Percentiles rank a stretch among this genome's conserved stretches.
Evolutionary conservation across 2,329 filamentous ascomycete genomes (phyloP).

Genomic region (Pestalotiopsis sp.): DNA sequence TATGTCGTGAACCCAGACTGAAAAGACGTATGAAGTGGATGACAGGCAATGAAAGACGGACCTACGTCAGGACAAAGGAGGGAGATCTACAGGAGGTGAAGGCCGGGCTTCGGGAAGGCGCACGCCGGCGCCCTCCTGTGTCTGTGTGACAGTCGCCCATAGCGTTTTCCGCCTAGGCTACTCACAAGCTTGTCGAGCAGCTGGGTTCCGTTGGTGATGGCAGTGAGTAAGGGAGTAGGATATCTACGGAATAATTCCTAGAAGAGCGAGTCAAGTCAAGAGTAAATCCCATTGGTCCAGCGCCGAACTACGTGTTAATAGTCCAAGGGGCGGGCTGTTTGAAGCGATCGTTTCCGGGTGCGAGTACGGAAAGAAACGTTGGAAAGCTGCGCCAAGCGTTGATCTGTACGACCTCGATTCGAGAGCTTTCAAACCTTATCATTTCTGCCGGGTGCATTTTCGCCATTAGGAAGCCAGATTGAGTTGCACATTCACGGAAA

Average conservation of each 20-base stretch:
- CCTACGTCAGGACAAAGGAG: too few relatives aligned
- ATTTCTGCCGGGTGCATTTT: neutral
- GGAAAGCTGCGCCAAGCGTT: neutral
- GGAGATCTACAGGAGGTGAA: too few relatives aligned
- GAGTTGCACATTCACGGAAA: neutral
- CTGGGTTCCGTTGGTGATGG: too few relatives aligned
- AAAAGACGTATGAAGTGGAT: too few relatives aligned
- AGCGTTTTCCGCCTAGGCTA: too few relatives aligned
- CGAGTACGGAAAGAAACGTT: neutral
- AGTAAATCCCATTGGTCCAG: neutral
- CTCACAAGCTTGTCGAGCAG: too few relatives aligned
- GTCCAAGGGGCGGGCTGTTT: neutral
- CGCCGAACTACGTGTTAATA: neutral
- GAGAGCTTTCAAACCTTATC: neutral
- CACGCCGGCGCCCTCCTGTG: too few relatives aligned
- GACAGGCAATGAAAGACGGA: too few relatives aligned
- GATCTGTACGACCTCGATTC: neutral
- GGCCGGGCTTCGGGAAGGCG: too few relatives aligned
- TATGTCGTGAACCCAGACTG: too few relatives aligned
- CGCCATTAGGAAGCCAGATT: neutral
- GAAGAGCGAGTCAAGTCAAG: neutral
- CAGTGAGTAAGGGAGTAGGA: too few relatives aligned
- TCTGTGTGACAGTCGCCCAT: too few relatives aligned
- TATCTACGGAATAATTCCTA: neutral
- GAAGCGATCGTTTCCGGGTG: neutral